Evolutionary conservation across 345 rosid genomes (phyloP).

Genomic region (Corchorus olitorius): DNA sequence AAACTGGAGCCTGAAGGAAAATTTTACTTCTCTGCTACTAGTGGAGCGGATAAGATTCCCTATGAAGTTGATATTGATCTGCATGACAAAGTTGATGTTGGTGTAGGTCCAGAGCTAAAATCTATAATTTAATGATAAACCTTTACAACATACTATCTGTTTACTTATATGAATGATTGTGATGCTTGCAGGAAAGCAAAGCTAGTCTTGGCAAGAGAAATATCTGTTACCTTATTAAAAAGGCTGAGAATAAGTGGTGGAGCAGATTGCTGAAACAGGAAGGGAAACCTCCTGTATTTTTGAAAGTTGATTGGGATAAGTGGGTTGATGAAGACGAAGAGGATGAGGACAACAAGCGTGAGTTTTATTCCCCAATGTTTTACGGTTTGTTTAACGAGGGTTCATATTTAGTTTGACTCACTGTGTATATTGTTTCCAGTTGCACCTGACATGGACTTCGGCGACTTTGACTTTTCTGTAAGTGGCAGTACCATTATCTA

Average conservation of each 20-base stretch:
- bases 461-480: constrained; percentile 47
- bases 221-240: constrained; percentile 49
- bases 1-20: constrained; percentile 63
- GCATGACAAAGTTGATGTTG: constrained; percentile 46
- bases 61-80: constrained; percentile 55
- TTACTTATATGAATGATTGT: neutral
- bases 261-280: constrained; percentile 45
- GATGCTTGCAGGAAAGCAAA: constrained; percentile 52
- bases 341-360: constrained; percentile 33
- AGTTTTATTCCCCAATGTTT: neutral
- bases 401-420: constrained; percentile 15
- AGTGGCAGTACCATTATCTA: constrained; percentile 15
- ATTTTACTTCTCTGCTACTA: constrained; percentile 50
- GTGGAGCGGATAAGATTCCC: constrained; percentile 46
- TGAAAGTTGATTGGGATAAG: constrained; percentile 65
- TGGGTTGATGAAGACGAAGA: constrained; percentile 72
- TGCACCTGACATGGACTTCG: constrained; percentile 40
- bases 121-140: neutral
- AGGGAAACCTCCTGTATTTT: constrained; percentile 52
- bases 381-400: neutral
- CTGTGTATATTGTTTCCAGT: constrained; percentile 13
- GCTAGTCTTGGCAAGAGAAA: constrained; percentile 43
- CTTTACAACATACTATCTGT: neutral
- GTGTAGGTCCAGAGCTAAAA: constrained; percentile 34
- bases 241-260: constrained; percentile 64